Evolutionary conservation across 176 grass and related monocot species (phyloP).

Genomic region (Oryza officinalis): DNA sequence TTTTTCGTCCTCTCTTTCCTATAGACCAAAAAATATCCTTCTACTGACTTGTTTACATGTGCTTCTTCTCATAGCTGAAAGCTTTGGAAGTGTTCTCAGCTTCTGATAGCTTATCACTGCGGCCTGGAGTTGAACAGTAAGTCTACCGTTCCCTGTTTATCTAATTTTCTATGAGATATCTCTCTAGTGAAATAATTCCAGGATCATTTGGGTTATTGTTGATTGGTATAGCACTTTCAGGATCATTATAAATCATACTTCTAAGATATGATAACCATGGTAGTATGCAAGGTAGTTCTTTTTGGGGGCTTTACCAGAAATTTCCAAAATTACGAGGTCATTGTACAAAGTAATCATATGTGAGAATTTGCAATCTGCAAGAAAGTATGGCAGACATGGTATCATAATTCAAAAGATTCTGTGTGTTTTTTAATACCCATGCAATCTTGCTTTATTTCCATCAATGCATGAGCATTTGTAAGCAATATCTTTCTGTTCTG

Average conservation of each 20-base stretch:
- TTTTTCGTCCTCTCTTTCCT: neutral
- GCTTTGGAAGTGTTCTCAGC: slow-evolving; percentile 72
- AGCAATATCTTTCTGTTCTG: neutral
- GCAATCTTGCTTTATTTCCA: slow-evolving; percentile 20
- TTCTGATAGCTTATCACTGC: slow-evolving; percentile 74
- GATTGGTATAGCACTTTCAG: neutral
- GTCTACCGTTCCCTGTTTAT: slow-evolving; percentile 10
- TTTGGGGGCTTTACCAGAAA: neutral
- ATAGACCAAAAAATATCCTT: neutral
- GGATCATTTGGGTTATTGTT: neutral
- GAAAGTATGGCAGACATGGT: neutral
- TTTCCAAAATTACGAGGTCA: neutral
- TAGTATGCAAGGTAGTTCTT: slow-evolving; percentile 5
- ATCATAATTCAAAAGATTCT: neutral
- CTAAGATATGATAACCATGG: neutral
- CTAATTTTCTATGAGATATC: neutral
- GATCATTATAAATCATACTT: neutral
- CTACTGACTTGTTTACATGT: neutral
- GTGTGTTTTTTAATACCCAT: slow-evolving; percentile 6
- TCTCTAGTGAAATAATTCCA: neutral
- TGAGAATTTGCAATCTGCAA: neutral
- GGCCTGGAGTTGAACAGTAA: slow-evolving; percentile 83
- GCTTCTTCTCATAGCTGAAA: slow-evolving; percentile 63
- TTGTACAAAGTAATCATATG: slow-evolving; percentile 10
- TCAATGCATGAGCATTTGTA: neutral